Base-by-base conservation (phyloP, 192 early-diverging fungal species). In the Coemansia sp. region DNA sequence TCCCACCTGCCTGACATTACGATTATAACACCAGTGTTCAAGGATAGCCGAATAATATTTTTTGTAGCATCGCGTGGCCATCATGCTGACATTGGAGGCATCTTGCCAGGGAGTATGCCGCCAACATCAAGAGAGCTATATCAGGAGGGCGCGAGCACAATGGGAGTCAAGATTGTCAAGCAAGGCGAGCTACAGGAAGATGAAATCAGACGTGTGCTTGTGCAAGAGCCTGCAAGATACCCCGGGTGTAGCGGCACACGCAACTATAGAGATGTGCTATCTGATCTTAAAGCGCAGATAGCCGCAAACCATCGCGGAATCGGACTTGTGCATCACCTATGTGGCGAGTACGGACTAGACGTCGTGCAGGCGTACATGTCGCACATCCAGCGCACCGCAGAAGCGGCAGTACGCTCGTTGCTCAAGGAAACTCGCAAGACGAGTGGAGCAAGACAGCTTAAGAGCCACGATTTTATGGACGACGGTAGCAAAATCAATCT, bases 301-400 rank as follows among this genome's bases (percentile, higher is more conserved):
- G 97, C 97, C 11, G 97, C 97, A 40, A 99, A 99, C 77, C 90
- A 96, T 61, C 87, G 91, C 51, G 97, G 97, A 8, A 97, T 99
- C 53, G 69, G 72, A 2, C 87, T 99, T 20, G 87, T 97, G 17
- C 87, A 87, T 69, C 77, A 83, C 4, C 77, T 99, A 64, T 95
- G 97, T 67, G 65, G 71, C 7, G 94, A 98, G 77, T 96, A 94
- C 64, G 87, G 93, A 0, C 74, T 95, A 46, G 83, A 89, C 20
- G 89, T 92, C 0, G 95, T 99, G 2, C 95, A 97, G 68, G 93
- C 95, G 13, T 99, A 99, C 64, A 99, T 99, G 97, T 70, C 79
- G 50, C 90, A 91, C 70, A 98, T 99, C 49, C 92, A 93, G 39
- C 85, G 84, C 62, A 96, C 95, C 60, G 97, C 97, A 7, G 92